phyloP scores from a whole-genome alignment of 2,329 filamentous ascomycete species.

The Trichoderma hamatum region DNA sequence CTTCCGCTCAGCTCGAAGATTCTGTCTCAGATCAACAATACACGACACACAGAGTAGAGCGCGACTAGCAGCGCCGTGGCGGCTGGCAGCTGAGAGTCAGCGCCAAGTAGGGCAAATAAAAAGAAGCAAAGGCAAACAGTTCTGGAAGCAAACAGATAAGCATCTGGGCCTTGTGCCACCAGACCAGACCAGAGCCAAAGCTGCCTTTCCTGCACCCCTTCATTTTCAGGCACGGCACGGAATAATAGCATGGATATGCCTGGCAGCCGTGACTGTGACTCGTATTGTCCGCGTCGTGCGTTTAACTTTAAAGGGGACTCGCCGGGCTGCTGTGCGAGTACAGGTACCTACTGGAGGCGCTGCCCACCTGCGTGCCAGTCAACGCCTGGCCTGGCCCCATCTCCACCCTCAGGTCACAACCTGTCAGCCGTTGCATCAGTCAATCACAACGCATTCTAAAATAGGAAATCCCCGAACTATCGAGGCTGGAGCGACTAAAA shows the following conservation, averaged over 20 bases:
- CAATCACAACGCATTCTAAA: slow-evolving; percentile 17
- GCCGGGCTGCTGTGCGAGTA: too few species aligned
- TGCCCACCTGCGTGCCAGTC: too few species aligned
- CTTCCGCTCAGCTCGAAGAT: slow-evolving; percentile 6
- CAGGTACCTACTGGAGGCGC: too few species aligned
- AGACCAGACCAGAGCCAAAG: background rate
- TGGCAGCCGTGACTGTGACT: too few species aligned
- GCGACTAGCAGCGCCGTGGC: background rate
- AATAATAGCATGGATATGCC: background rate
- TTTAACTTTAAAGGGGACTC: background rate
- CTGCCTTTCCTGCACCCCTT: background rate
- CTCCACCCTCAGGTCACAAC: background rate
- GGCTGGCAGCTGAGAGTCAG: background rate
- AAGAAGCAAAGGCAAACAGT: background rate
- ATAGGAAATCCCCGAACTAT: slow-evolving; percentile 27
- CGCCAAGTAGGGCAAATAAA: background rate
- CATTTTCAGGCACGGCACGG: background rate
- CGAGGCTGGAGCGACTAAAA: background rate
- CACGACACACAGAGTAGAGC: background rate
- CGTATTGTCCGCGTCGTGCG: background rate
- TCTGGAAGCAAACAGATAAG: background rate
- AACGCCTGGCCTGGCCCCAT: too few species aligned
- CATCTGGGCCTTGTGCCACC: background rate
- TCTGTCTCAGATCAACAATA: slow-evolving; percentile 8
- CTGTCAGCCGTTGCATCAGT: slow-evolving; percentile 8